phyloP scores from a whole-genome alignment of 2,329 filamentous ascomycete genomes.

The Aspergillus fumigatiaffinis region DNA sequence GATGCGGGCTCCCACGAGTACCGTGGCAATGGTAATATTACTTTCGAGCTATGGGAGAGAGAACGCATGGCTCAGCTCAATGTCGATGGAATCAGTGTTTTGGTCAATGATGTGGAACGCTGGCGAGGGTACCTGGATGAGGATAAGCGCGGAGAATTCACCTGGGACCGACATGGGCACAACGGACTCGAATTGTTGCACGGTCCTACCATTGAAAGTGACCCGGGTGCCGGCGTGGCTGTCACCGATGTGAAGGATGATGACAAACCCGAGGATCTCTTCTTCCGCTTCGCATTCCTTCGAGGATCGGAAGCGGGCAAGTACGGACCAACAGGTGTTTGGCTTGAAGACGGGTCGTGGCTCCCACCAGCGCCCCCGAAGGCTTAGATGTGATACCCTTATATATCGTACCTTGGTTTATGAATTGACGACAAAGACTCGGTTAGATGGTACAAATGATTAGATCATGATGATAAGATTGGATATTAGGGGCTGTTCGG shows the following conservation, averaged over 20 bases:
- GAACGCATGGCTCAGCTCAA: constrained; percentile 36
- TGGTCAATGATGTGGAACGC: constrained; percentile 62
- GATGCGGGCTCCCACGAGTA: constrained; percentile 21
- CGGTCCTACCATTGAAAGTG: constrained; percentile 20
- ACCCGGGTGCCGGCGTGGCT: constrained; percentile 13
- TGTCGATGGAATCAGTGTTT: constrained; percentile 55
- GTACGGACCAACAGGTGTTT: constrained; percentile 39
- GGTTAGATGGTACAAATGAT: not conserved
- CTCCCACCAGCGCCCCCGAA: constrained; percentile 25
- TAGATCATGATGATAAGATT: not conserved
- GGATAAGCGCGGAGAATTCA: constrained; percentile 45
- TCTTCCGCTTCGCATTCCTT: constrained; percentile 47
- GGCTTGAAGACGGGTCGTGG: constrained; percentile 36
- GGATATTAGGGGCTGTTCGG: not conserved
- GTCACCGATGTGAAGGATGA: constrained; percentile 18
- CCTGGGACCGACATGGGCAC: constrained; percentile 46
- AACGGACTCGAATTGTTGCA: constrained; percentile 34
- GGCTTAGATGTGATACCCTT: constrained; percentile 14
- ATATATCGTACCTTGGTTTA: not conserved
- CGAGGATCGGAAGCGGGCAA: constrained; percentile 37
- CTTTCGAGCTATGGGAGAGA: constrained; percentile 41
- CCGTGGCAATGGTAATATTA: constrained; percentile 44
- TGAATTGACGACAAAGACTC: not conserved
- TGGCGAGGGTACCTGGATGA: constrained; percentile 56
- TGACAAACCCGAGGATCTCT: constrained; percentile 38